Percentiles rank a stretch among this genome's conserved stretches.
Evolutionary conservation across 225 moss, liverwort and hornwort species (phyloP).

Genomic region (Thuidium tamariscinum): DNA sequence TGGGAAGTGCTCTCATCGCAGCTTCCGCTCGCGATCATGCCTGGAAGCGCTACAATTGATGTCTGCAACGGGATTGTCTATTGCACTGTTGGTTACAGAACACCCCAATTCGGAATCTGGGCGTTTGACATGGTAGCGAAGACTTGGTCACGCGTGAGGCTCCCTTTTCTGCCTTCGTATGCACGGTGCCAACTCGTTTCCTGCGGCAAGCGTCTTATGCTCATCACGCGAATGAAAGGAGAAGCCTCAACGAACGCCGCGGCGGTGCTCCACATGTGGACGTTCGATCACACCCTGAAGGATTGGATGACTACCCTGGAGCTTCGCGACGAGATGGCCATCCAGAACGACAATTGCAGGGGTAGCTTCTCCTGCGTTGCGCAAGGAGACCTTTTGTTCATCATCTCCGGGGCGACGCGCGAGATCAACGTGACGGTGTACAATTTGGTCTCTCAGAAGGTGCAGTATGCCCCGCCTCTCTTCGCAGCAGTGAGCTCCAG

Average conservation of each 20-base stretch:
- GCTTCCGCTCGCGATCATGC: constrained; percentile 29
- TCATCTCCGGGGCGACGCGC: constrained; percentile 33
- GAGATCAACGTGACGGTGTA: constrained; percentile 34
- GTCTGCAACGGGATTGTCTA: constrained; percentile 33
- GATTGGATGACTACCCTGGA: constrained; percentile 46
- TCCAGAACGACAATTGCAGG: constrained; percentile 42
- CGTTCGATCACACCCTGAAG: constrained; percentile 25
- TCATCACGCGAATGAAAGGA: constrained; percentile 35
- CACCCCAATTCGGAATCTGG: constrained; percentile 45
- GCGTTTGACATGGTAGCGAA: constrained; percentile 29
- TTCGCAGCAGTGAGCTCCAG: constrained; percentile 25
- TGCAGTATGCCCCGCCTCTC: constrained; percentile 46
- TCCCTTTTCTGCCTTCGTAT: constrained; percentile 27
- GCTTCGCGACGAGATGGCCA: constrained; percentile 41
- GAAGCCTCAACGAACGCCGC: constrained; percentile 38
- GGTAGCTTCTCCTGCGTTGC: constrained; percentile 45
- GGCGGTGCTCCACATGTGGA: constrained; percentile 46
- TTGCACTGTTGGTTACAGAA: constrained; percentile 35
- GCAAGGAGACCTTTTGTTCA: constrained; percentile 37
- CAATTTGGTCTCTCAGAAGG: constrained; percentile 24
- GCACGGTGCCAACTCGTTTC: constrained; percentile 40
- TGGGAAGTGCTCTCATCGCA: constrained; percentile 37
- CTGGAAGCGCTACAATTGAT: constrained; percentile 29
- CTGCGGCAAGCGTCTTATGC: constrained; percentile 44
- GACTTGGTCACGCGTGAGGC: constrained; percentile 25